Evolutionary conservation across 441 rosid species (phyloP).

Genomic region (Adansonia gregorii): DNA sequence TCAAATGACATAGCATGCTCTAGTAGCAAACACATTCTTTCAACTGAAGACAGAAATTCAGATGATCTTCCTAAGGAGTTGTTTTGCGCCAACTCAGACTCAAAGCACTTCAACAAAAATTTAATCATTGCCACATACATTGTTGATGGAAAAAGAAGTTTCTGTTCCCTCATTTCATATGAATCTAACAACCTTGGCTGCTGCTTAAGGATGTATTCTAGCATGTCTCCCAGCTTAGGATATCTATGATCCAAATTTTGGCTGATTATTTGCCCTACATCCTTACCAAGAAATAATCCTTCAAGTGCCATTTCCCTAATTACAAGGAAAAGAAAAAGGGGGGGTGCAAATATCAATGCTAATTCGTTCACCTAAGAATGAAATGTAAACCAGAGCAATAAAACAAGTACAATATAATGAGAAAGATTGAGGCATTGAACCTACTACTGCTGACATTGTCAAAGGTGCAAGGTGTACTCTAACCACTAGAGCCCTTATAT

Average conservation of each 20-base stretch:
- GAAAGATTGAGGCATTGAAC: background rate
- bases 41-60: conserved; percentile 65
- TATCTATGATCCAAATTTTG: conserved; percentile 54
- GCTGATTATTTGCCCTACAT: conserved; percentile 47
- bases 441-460: background rate
- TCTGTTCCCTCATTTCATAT: conserved; percentile 70
- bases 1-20: conserved; percentile 92
- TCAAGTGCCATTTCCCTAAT: conserved; percentile 91
- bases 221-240: conserved; percentile 80
- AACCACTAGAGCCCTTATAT: too few species aligned
- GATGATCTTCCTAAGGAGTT: conserved; percentile 54
- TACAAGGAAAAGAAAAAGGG: conserved; percentile 10
- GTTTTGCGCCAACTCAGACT: conserved; percentile 67
- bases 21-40: conserved; percentile 71
- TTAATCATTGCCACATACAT: conserved; percentile 78
- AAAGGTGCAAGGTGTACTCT: too few species aligned
- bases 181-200: conserved; percentile 78
- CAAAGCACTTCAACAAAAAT: conserved; percentile 86
- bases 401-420: conserved; percentile 13
- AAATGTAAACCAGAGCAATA: background rate
- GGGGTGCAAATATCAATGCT: background rate
- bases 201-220: conserved; percentile 76
- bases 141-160: conserved; percentile 79
- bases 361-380: conserved; percentile 14
- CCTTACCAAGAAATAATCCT: conserved; percentile 75